phyloP scores from a whole-genome alignment of 2,329 filamentous ascomycete species.

The Beauveria medogensis region DNA sequence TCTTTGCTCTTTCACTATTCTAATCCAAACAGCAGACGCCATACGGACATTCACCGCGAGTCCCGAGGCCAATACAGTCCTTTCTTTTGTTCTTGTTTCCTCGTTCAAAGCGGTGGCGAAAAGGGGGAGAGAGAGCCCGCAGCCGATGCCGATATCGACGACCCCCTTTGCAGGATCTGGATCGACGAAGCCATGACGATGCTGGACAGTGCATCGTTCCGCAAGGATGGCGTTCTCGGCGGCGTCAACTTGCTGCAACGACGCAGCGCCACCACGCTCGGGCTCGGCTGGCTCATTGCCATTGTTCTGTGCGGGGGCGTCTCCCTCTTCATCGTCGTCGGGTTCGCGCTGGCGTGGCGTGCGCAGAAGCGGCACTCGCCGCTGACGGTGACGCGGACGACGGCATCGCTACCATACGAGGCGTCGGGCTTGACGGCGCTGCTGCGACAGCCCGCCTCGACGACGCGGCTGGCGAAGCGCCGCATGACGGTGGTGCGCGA shows the following conservation, averaged over 20 bases:
- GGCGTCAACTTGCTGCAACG: neutral
- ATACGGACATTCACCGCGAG: neutral
- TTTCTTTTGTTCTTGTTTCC: neutral
- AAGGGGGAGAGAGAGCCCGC: neutral
- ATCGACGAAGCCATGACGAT: neutral
- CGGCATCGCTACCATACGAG: constrained; percentile 4
- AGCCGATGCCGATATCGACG: neutral
- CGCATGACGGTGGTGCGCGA: constrained; percentile 15
- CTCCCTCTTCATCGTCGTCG: constrained; percentile 34
- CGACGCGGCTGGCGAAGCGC: constrained; percentile 24
- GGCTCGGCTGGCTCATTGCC: constrained; percentile 32
- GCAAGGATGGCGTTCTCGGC: neutral
- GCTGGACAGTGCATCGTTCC: neutral
- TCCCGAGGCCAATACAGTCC: neutral
- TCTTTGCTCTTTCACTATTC: neutral
- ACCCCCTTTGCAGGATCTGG: neutral
- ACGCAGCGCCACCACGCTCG: constrained; percentile 14
- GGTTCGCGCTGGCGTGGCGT: constrained; percentile 33
- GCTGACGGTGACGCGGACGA: constrained; percentile 14
- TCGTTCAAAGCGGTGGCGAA: neutral
- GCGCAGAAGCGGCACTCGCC: constrained; percentile 19
- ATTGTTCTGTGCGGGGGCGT: constrained; percentile 41
- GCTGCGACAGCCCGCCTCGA: constrained; percentile 13
- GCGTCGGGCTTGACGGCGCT: constrained; percentile 1
- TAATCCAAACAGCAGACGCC: neutral